These are phyloP conservation scores for Cercis canadensis DNA, from an alignment of 306 rosid species.

Conservation along the genomic window DNA sequence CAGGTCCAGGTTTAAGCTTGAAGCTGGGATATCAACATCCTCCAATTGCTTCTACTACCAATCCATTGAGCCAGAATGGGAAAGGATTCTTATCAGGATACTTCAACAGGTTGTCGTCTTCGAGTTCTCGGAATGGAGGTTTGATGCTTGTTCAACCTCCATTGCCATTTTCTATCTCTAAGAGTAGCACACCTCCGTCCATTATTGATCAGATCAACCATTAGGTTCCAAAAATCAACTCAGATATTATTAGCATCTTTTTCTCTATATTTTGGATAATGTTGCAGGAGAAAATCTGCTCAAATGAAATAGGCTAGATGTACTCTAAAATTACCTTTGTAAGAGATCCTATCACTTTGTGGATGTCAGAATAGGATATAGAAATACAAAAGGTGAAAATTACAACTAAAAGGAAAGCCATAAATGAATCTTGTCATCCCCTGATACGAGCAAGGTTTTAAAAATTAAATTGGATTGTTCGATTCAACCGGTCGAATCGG, in stretches of 20 bases:
- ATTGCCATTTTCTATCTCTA: slow-evolving; percentile 32
- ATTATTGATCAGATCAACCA: slow-evolving; percentile 17
- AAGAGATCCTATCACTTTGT: not conserved
- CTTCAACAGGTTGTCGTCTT: slow-evolving; percentile 42
- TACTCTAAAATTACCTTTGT: not conserved
- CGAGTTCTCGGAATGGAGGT: slow-evolving; percentile 41
- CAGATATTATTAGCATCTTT: not conserved
- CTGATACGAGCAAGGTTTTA: no score
- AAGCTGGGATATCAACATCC: slow-evolving; percentile 36
- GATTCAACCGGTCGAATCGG: no score
- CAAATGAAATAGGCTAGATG: not conserved
- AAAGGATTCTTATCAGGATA: slow-evolving; percentile 38
- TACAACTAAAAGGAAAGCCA: no score
- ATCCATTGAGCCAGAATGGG: slow-evolving; percentile 40
- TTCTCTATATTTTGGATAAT: not conserved
- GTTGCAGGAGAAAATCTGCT: no score
- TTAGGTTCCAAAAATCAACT: slow-evolving; percentile 17
- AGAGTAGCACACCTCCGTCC: slow-evolving; percentile 32
- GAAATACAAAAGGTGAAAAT: not conserved
- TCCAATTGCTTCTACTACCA: slow-evolving; percentile 25
- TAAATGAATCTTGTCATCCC: no score
- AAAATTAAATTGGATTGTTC: no score
- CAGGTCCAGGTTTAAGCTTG: slow-evolving; percentile 40
- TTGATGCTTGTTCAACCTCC: slow-evolving; percentile 42
- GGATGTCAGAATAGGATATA: slow-evolving; percentile 9